phyloP scores from a whole-genome alignment of 2,329 filamentous ascomycete genomes.

The Penicillium sp. region DNA sequence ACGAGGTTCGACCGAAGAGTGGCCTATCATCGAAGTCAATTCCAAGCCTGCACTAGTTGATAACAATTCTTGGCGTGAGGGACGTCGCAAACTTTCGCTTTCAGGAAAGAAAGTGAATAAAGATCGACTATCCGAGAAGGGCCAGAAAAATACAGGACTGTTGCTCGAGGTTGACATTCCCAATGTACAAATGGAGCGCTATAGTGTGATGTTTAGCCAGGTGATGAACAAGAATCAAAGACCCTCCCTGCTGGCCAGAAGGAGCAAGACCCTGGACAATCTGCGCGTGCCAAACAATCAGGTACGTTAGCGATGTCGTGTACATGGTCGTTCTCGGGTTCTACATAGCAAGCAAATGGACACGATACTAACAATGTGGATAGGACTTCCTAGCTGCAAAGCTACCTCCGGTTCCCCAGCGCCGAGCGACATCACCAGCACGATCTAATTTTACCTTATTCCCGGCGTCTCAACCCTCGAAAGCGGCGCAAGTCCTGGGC shows the following conservation, averaged over 20 bases:
- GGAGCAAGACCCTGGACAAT: conserved; percentile 45
- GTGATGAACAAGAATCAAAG: conserved; percentile 58
- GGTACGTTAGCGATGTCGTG: conserved; percentile 29
- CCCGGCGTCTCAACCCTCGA: conserved; percentile 35
- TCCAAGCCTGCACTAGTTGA: neutral
- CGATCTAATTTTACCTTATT: conserved; percentile 42
- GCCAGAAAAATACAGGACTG: conserved; percentile 16
- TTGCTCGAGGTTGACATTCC: conserved; percentile 79
- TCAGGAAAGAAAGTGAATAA: conserved; percentile 7
- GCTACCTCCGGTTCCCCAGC: conserved; percentile 26
- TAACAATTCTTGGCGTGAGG: conserved; percentile 2
- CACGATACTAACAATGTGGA: neutral
- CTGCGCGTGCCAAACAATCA: conserved; percentile 56
- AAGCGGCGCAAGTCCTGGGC: conserved; percentile 33
- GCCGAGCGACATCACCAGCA: conserved; percentile 41
- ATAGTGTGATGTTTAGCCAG: conserved; percentile 89
- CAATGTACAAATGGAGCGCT: conserved; percentile 77
- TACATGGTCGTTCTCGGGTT: neutral
- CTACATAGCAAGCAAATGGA: neutral
- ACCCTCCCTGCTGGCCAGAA: conserved; percentile 36
- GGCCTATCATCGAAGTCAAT: conserved; percentile 20
- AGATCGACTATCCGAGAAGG: conserved; percentile 14
- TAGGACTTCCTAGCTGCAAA: conserved; percentile 17
- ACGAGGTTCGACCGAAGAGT: conserved; percentile 18
- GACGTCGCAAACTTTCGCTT: conserved; percentile 15